A percentile compares a stretch with the other conserved stretches of the same genome.
phyloP scores from a whole-genome alignment of 768 basidiomycete genomes.

The Leccinum rimulosum region DNA sequence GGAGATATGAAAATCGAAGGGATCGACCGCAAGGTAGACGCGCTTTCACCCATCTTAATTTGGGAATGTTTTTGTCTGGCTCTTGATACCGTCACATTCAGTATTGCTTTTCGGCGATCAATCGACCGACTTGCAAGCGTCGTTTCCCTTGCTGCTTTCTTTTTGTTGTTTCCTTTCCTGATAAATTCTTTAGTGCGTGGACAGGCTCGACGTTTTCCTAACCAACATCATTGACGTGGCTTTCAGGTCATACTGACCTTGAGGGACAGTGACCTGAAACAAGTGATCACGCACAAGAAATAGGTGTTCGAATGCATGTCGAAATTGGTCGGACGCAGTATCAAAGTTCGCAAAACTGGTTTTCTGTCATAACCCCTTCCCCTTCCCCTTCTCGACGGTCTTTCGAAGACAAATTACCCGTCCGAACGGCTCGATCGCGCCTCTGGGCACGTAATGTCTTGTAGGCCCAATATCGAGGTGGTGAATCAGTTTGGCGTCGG shows the following conservation, averaged over 20 bases:
- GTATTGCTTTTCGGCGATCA: slow-evolving; percentile 17
- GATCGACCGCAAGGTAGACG: slow-evolving; percentile 24
- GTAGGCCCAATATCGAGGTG: slow-evolving; percentile 48
- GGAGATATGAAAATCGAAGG: slow-evolving; percentile 15
- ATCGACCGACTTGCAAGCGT: slow-evolving; percentile 1
- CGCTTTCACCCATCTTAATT: background rate
- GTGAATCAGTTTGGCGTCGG: slow-evolving; percentile 40
- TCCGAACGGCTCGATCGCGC: too few relatives aligned
- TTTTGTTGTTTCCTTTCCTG: too few relatives aligned
- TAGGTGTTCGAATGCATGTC: slow-evolving; percentile 29
- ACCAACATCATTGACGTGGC: slow-evolving; percentile 10
- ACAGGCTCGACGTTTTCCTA: slow-evolving; percentile 8
- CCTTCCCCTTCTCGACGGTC: too few relatives aligned
- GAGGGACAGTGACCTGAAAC: slow-evolving; percentile 7
- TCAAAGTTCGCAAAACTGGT: slow-evolving; percentile 30
- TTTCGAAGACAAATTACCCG: too few relatives aligned
- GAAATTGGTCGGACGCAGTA: slow-evolving; percentile 23
- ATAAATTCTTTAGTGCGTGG: accelerated
- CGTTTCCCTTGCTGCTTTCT: too few relatives aligned
- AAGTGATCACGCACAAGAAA: background rate
- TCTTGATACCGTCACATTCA: background rate
- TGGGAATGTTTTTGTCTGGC: background rate
- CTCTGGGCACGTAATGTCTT: too few relatives aligned
- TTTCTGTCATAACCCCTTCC: background rate
- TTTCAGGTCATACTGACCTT: background rate